These are phyloP conservation scores for Flagelloscypha sp. DNA, from an alignment of 768 basidiomycete species.

Conservation along the genomic window DNA sequence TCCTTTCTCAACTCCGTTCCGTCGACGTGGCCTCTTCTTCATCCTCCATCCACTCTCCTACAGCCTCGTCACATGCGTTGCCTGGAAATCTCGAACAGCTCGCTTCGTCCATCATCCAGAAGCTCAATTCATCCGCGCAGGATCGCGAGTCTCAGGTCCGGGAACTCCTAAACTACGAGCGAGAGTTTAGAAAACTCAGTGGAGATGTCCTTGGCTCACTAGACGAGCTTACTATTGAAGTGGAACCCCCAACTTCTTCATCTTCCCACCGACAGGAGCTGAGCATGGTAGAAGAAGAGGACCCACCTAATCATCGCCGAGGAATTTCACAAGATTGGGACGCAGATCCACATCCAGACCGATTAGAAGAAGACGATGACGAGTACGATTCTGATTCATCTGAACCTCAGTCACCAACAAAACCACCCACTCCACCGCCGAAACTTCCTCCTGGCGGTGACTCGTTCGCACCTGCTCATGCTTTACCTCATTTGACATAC, in stretches of 20 bases:
- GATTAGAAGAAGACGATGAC: conserved; percentile 37
- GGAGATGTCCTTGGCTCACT: conserved; percentile 65
- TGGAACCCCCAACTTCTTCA: conserved; percentile 26
- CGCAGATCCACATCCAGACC: conserved; percentile 41
- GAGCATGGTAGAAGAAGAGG: conserved; percentile 32
- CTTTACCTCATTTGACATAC: conserved; percentile 59
- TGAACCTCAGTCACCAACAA: too few relatives aligned
- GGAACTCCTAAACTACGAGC: conserved; percentile 67
- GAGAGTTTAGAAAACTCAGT: conserved; percentile 70
- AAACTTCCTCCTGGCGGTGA: conserved; percentile 46
- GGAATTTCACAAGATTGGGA: conserved; percentile 49
- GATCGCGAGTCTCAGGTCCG: conserved; percentile 79
- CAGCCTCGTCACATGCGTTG: conserved; percentile 20
- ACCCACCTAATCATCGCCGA: conserved; percentile 17
- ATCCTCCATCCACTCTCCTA: conserved; percentile 22
- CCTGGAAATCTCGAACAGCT: conserved; percentile 62
- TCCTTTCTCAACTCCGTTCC: conserved; percentile 62
- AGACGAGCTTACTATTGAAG: conserved; percentile 48
- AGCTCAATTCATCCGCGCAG: conserved; percentile 64
- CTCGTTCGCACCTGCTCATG: conserved; percentile 51
- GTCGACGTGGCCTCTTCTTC: conserved; percentile 49
- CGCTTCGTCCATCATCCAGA: conserved; percentile 69
- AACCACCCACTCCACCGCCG: too few relatives aligned
- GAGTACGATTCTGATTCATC: conserved; percentile 31
- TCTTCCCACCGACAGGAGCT: conserved; percentile 17